Percentiles rank a stretch among this genome's conserved stretches.
phyloP scores from a whole-genome alignment of 169 alveolate genomes.

The Eimeria praecox region DNA sequence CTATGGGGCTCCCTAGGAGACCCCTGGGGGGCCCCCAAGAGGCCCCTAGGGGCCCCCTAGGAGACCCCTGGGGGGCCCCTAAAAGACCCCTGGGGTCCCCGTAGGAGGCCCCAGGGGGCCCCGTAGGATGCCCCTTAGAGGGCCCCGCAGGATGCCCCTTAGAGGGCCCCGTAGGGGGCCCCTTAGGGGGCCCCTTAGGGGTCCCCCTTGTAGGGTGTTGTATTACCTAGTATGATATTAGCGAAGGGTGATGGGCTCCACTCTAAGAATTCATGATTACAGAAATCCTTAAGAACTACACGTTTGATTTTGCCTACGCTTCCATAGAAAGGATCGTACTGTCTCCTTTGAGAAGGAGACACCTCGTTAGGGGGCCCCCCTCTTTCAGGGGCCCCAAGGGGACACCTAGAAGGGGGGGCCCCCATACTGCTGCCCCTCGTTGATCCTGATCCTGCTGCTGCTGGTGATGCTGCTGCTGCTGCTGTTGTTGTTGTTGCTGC shows the following conservation, averaged over 20 bases:
- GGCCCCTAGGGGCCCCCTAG: not conserved
- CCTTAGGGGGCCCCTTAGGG: not conserved
- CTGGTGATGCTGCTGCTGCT: not conserved
- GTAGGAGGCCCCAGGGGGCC: not conserved
- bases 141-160: not conserved
- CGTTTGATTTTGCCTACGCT: slow-evolving; percentile 28
- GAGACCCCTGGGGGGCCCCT: not conserved
- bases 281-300: slow-evolving; percentile 48
- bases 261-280: slow-evolving; percentile 6
- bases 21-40: not conserved
- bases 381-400: not conserved
- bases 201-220: not conserved
- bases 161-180: slow-evolving; percentile 32
- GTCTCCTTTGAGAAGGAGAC: slow-evolving; percentile 2
- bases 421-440: not conserved
- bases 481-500: not conserved
- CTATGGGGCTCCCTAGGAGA: not conserved
- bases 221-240: not conserved
- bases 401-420: not conserved
- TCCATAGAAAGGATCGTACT: slow-evolving; percentile 42
- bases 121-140: not conserved
- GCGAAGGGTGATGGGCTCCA: slow-evolving; percentile 43
- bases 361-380: not conserved
- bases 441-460: not conserved
- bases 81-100: not conserved